Percentiles rank a stretch among this genome's conserved stretches.
Evolutionary conservation across 352 stramenopile species (phyloP).

Genomic region (Pythium volutum): DNA sequence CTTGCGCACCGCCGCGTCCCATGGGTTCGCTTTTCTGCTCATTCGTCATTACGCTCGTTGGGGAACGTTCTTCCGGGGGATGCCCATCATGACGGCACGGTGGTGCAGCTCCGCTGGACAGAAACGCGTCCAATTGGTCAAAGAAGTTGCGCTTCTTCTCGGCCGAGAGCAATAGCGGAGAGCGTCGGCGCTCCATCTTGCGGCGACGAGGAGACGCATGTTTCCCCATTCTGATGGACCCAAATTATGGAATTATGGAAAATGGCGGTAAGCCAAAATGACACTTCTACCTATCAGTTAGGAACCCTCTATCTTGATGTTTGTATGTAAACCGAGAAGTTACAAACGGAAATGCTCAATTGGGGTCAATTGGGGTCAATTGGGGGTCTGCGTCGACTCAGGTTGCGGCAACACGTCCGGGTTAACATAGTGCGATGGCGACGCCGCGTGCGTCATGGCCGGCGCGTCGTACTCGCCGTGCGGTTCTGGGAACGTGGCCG

Average conservation of each 20-base stretch:
- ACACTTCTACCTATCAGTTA: constrained; percentile 10
- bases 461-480: too few relatives aligned
- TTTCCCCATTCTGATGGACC: constrained; percentile 1
- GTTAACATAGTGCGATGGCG: too few relatives aligned
- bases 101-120: constrained; percentile 1
- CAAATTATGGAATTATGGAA: too few relatives aligned
- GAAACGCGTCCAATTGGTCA: constrained; percentile 37
- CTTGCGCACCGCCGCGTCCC: constrained; percentile 14
- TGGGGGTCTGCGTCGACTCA: too few relatives aligned
- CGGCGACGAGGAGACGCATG: neutral
- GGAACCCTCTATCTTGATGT: constrained; percentile 10
- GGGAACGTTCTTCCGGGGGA: constrained; percentile 7
- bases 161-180: constrained; percentile 35
- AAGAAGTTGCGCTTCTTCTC: constrained; percentile 51
- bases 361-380: too few relatives aligned
- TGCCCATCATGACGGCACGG: neutral
- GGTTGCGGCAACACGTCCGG: too few relatives aligned
- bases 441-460: too few relatives aligned
- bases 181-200: constrained; percentile 10
- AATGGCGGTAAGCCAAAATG: too few relatives aligned
- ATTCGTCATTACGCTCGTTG: constrained; percentile 19
- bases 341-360: too few relatives aligned
- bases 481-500: too few relatives aligned
- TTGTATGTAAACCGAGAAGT: constrained; percentile 13
- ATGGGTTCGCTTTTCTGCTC: constrained; percentile 19